Base-by-base conservation (phyloP, 768 basidiomycete genomes). In the Pilatotrama ljubarskyi region DNA sequence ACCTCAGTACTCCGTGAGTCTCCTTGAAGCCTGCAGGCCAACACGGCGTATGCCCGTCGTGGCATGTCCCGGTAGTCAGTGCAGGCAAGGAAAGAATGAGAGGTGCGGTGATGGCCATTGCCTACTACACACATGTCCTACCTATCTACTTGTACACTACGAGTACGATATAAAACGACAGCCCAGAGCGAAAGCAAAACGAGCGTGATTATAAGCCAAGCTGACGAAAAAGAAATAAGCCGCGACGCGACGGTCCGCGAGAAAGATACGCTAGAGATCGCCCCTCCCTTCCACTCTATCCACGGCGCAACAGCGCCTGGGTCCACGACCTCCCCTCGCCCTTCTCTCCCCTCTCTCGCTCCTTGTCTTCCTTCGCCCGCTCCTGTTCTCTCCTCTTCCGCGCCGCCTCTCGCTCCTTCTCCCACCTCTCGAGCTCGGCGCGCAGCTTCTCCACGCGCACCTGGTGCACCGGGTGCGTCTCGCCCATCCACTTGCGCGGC, bases 391-490 rank as follows among this genome's bases (percentile, higher is more conserved):
- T 55, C 49, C 47, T 40, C 57, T 64, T 63, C 35, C 72, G 61
- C 29, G 61, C 67, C 5, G 60, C 64, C 64, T 51, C 55, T 46
- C 83, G 74, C 66, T 82, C 86, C 20, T 72, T 65, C 68, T 86
- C 83, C 93, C 93, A 95, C 42, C 87, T 75, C 26, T 75, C 74
- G 32, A 95, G 77, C 76, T 95, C 93, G 25, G 77, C 73, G 67
- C 79, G 80, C 51, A 94, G 76, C 42, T 79, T 77, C 63, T 79
- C 74, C 11, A 90, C 78, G 43, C 93, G 80, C 46, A 82, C 77
- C 62, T 85, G 82, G 47, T 84, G 82, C 20, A 88, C 78, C 2
- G 92, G 93, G 73, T 95, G 93, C 10, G 77, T 75, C 15, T 77
- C 72, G 24, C 86, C 84, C 73, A 80, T 79, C 66, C 64, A 63